Evolutionary conservation across 306 rosid species (phyloP).

Genomic region (Gillenia trifoliata): DNA sequence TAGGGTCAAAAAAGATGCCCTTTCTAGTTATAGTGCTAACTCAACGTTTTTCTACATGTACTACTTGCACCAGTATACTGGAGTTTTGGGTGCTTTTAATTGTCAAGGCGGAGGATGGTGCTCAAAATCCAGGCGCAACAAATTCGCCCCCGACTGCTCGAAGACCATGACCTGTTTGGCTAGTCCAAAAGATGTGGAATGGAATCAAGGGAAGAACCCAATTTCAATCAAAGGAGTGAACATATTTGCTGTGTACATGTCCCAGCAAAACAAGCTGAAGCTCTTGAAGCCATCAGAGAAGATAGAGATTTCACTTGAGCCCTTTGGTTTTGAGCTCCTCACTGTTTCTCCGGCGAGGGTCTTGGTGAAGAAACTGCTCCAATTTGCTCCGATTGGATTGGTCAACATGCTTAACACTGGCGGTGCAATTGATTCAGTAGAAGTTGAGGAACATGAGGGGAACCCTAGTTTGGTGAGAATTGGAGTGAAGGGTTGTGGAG

Average conservation of each 20-base stretch:
- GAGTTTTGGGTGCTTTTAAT: conserved; percentile 62
- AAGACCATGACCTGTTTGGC: conserved; percentile 35
- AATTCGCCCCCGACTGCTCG: conserved; percentile 39
- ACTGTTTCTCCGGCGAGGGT: conserved; percentile 44
- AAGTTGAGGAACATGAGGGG: conserved; percentile 25
- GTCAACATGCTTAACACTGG: conserved; percentile 73
- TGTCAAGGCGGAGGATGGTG: conserved; percentile 95
- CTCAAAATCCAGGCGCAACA: conserved; percentile 45
- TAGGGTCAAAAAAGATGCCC: background rate
- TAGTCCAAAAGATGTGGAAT: conserved; percentile 55
- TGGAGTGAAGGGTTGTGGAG: conserved; percentile 52
- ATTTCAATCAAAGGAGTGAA: conserved; percentile 36
- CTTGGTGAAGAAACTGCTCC: conserved; percentile 22
- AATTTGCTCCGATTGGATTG: conserved; percentile 62
- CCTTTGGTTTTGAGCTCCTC: conserved; percentile 49
- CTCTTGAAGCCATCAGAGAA: conserved; percentile 39
- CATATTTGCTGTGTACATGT: conserved; percentile 48
- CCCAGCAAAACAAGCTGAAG: conserved; percentile 40
- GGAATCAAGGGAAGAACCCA: conserved; percentile 46
- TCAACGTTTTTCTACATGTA: background rate
- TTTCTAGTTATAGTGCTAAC: background rate
- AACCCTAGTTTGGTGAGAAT: conserved; percentile 19
- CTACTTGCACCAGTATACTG: conserved; percentile 38
- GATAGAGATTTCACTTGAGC: conserved; percentile 50
- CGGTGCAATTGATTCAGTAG: conserved; percentile 48